phyloP scores from a whole-genome alignment of 2,329 filamentous ascomycete genomes.

The Akanthomyces lecanii region DNA sequence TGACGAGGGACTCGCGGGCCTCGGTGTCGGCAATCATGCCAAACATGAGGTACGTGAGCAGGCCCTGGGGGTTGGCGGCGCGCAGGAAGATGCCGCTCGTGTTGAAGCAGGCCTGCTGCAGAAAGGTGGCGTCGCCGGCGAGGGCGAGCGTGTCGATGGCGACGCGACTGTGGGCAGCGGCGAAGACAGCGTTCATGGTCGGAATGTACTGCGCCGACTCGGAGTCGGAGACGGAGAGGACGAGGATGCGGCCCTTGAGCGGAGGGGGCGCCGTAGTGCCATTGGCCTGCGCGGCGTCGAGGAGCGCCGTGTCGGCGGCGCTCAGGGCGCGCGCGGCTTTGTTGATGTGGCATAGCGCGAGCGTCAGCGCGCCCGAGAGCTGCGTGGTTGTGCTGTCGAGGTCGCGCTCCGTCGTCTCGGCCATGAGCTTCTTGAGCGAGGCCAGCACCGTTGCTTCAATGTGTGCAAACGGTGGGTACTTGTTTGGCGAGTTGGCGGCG shows the following conservation, averaged over 20 bases:
- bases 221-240: constrained; percentile 80
- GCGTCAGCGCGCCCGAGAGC: constrained; percentile 84
- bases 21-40: constrained; percentile 69
- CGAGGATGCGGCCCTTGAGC: constrained; percentile 65
- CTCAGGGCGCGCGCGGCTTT: constrained; percentile 66
- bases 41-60: constrained; percentile 93
- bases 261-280: constrained; percentile 28
- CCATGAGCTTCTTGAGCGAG: constrained; percentile 70
- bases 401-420: constrained; percentile 59
- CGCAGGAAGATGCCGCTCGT: constrained; percentile 55
- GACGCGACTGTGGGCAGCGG: constrained; percentile 80
- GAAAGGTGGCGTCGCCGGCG: constrained; percentile 79
- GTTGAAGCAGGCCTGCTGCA: constrained; percentile 79
- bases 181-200: constrained; percentile 98
- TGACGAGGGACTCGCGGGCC: constrained; percentile 59
- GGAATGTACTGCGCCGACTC: constrained; percentile 92
- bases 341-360: constrained; percentile 87
- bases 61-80: constrained; percentile 57
- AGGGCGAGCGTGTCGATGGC: constrained; percentile 90
- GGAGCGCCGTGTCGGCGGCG: constrained; percentile 46
- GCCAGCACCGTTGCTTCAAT: constrained; percentile 76
- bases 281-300: constrained; percentile 32
- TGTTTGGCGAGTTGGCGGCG: constrained; percentile 61
- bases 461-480: constrained; percentile 86
- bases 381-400: constrained; percentile 76